Conservation (phyloP, 2,329 filamentous ascomycete species). For the Colletotrichum tofieldiae region DNA sequence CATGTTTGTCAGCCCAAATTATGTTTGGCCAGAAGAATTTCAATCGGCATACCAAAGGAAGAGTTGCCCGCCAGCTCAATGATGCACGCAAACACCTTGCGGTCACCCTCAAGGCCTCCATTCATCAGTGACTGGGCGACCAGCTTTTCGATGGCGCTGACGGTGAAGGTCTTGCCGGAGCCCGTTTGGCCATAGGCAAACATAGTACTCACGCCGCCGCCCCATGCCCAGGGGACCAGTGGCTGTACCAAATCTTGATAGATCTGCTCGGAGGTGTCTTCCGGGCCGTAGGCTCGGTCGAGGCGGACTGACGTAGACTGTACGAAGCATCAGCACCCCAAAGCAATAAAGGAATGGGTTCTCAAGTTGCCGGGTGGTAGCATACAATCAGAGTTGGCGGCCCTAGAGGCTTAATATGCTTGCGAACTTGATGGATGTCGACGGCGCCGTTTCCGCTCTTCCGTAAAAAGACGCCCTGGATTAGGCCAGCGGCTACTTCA, state of each 20-base stretch:
- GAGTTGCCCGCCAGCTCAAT: conserved; percentile 58
- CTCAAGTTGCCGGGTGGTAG: background rate
- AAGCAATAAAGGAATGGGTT: background rate
- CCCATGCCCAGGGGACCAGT: conserved; percentile 62
- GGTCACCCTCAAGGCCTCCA: conserved; percentile 45
- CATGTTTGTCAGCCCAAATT: background rate
- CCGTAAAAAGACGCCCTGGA: conserved; percentile 49
- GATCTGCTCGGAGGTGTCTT: conserved; percentile 56
- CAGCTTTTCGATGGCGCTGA: conserved; percentile 59
- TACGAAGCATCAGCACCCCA: background rate
- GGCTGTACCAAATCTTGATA: conserved; percentile 59
- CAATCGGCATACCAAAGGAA: conserved; percentile 47
- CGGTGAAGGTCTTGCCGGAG: conserved; percentile 64
- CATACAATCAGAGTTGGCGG: conserved; percentile 52
- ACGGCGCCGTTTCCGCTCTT: conserved; percentile 45
- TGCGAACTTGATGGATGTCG: conserved; percentile 57
- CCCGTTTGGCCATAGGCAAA: conserved; percentile 66
- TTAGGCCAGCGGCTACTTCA: conserved; percentile 51
- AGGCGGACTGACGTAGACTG: conserved; percentile 55
- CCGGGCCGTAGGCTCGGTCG: conserved; percentile 55
- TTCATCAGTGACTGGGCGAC: conserved; percentile 55
- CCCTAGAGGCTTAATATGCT: conserved; percentile 49
- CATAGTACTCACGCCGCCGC: conserved; percentile 64
- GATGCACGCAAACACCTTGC: conserved; percentile 55
- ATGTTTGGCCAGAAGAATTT: no score